A percentile compares a stretch with the other conserved stretches of the same genome.
Conservation (phyloP, 805 yeast species). For the Metschnikowia lochheadii region DNA sequence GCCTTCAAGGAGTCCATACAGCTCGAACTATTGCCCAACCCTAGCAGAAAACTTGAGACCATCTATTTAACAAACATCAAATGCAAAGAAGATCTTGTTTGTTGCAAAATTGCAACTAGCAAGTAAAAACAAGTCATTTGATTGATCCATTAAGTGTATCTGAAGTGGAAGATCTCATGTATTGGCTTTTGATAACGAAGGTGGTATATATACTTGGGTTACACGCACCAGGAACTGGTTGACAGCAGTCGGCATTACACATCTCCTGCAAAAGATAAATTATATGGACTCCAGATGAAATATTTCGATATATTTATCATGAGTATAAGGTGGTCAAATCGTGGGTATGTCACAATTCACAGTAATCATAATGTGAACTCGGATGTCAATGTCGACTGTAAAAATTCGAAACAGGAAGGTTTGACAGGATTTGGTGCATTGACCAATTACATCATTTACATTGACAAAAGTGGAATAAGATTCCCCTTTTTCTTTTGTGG, state of each 20-base stretch:
- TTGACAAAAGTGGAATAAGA: constrained; percentile 42
- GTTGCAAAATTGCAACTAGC: neutral
- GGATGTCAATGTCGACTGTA: constrained; percentile 32
- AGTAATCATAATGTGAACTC: constrained; percentile 18
- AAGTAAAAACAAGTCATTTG: constrained; percentile 35
- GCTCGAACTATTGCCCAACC: neutral
- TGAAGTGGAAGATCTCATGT: constrained; percentile 61
- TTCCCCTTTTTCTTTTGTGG: constrained; percentile 22
- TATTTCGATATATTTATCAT: constrained; percentile 46
- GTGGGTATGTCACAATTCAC: constrained; percentile 20
- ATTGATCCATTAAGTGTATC: no score
- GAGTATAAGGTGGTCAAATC: constrained; percentile 51
- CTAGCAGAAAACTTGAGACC: no score
- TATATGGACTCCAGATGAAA: constrained; percentile 15
- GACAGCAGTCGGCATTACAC: constrained; percentile 43
- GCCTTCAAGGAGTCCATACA: neutral
- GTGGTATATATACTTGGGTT: constrained; percentile 63
- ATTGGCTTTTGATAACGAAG: constrained; percentile 50
- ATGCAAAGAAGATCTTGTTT: neutral
- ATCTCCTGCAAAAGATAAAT: constrained; percentile 33
- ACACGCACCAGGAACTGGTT: constrained; percentile 23
- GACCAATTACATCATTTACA: constrained; percentile 47
- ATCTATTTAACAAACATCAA: no score
- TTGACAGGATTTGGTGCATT: constrained; percentile 56
- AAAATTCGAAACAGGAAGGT: constrained; percentile 36